Conservation (phyloP, 176 grass and related monocot genomes). For the Cenchrus americanus region DNA sequence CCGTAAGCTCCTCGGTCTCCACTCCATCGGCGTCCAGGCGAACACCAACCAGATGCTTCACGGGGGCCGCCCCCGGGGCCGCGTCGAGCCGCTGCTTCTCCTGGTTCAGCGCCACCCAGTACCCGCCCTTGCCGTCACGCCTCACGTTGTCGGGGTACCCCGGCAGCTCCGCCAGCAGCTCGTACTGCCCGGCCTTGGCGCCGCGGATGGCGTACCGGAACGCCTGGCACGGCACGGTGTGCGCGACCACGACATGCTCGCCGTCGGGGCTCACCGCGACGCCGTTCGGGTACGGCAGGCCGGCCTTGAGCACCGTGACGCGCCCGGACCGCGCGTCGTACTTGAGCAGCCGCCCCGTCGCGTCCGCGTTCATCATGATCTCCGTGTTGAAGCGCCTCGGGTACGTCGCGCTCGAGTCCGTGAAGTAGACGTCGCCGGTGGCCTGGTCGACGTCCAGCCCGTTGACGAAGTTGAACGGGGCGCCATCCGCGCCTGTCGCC, state of each 20-base stretch:
- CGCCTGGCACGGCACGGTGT: constrained; percentile 51
- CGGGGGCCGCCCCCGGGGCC: constrained; percentile 4
- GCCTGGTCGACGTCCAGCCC: constrained; percentile 69
- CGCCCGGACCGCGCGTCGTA: constrained; percentile 33
- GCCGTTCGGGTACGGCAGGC: constrained; percentile 61
- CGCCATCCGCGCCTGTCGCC: constrained; percentile 40
- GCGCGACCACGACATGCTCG: constrained; percentile 53
- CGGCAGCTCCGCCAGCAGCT: constrained; percentile 53
- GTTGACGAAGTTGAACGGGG: constrained; percentile 66
- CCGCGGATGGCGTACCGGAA: constrained; percentile 53
- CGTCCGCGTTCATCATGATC: constrained; percentile 46
- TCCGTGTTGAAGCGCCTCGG: constrained; percentile 30
- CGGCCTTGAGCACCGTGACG: constrained; percentile 35
- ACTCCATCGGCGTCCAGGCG: constrained; percentile 38
- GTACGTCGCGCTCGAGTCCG: constrained; percentile 52
- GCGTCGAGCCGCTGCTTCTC: constrained; percentile 27
- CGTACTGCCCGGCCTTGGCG: constrained; percentile 1
- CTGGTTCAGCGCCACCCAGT: constrained; percentile 58
- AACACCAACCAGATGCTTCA: constrained; percentile 31
- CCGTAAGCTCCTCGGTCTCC: constrained; percentile 37
- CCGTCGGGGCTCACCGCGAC: constrained; percentile 55
- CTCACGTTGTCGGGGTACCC: constrained; percentile 74
- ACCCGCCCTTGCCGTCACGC: constrained; percentile 37
- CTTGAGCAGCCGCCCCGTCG: constrained; percentile 53
- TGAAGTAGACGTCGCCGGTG: constrained; percentile 81